Evolutionary conservation across 306 rosid species (phyloP).

Genomic region (Quercus parvula): DNA sequence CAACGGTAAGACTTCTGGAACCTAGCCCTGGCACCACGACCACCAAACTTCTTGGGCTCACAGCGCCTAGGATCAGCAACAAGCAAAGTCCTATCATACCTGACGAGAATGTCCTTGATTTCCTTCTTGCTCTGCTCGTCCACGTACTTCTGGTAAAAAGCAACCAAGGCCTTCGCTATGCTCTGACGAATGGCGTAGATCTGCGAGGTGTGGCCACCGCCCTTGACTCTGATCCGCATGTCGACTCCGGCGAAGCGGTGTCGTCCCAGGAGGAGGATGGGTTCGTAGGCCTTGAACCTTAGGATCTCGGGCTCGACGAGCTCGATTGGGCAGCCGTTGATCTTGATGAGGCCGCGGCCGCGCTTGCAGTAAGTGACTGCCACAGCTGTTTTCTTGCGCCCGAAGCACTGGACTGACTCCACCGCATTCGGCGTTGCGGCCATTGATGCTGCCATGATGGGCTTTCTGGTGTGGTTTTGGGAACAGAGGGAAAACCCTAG

Average conservation of each 20-base stretch:
- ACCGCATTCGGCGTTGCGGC: not conserved
- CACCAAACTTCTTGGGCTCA: conserved; percentile 94
- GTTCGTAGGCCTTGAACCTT: conserved; percentile 79
- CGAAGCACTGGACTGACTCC: conserved; percentile 81
- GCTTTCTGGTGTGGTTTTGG: not conserved
- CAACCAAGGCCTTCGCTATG: conserved; percentile 75
- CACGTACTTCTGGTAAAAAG: conserved; percentile 80
- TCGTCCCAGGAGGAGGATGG: conserved; percentile 64
- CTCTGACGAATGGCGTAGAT: conserved; percentile 86
- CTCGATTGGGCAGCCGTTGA: conserved; percentile 85
- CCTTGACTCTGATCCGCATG: conserved; percentile 78
- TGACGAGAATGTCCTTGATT: conserved; percentile 71
- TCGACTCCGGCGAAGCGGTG: conserved; percentile 71
- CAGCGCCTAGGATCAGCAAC: conserved; percentile 87
- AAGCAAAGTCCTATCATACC: conserved; percentile 71
- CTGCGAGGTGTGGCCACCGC: conserved; percentile 86
- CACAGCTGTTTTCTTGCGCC: conserved; percentile 87
- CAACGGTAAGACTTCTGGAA: conserved; percentile 95
- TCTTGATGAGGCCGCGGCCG: conserved; percentile 75
- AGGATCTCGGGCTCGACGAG: conserved; percentile 78
- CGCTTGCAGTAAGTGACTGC: conserved; percentile 91
- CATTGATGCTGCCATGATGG: conserved; percentile 26
- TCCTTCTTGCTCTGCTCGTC: conserved; percentile 95
- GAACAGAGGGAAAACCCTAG: not conserved
- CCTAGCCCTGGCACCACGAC: conserved; percentile 87